These are phyloP conservation scores for Sanghuangporus weigelae DNA, from an alignment of 1,284 basidiomycete species.

Conservation along the genomic window DNA sequence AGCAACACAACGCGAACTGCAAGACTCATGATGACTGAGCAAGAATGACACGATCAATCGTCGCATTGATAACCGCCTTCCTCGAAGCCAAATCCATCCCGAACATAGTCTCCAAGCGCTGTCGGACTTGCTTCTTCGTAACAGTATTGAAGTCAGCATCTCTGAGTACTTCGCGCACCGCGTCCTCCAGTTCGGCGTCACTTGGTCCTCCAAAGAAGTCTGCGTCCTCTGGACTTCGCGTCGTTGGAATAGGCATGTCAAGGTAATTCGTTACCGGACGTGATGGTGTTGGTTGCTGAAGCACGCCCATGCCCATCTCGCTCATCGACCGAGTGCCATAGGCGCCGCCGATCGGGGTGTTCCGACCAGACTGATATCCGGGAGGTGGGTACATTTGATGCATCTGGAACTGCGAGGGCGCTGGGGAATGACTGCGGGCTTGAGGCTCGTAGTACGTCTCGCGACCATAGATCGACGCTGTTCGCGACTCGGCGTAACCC, in stretches of 20 bases:
- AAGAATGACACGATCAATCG: conserved; percentile 50
- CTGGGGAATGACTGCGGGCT: conserved; percentile 57
- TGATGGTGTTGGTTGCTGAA: conserved; percentile 57
- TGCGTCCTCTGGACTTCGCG: conserved; percentile 47
- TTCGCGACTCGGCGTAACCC: conserved; percentile 67
- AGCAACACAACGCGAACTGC: background rate
- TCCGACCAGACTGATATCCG: conserved; percentile 74
- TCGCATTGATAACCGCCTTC: conserved; percentile 64
- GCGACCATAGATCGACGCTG: conserved; percentile 73
- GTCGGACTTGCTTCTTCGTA: conserved; percentile 85
- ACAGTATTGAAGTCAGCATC: conserved; percentile 81
- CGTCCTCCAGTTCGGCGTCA: conserved; percentile 67
- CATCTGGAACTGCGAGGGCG: conserved; percentile 49
- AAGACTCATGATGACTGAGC: conserved; percentile 10
- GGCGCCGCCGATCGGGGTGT: conserved; percentile 48
- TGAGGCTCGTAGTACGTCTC: conserved; percentile 71
- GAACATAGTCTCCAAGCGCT: conserved; percentile 74
- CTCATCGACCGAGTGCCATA: conserved; percentile 29
- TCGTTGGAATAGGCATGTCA: conserved; percentile 55
- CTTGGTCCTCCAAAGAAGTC: conserved; percentile 42
- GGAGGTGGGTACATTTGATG: conserved; percentile 49
- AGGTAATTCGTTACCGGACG: conserved; percentile 71
- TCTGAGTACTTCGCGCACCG: conserved; percentile 67
- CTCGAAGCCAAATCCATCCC: conserved; percentile 64
- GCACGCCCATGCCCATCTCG: conserved; percentile 27